Evolutionary conservation across 202 grass and related monocot genomes (phyloP).

Genomic region (Cymbopogon flexuosus): DNA sequence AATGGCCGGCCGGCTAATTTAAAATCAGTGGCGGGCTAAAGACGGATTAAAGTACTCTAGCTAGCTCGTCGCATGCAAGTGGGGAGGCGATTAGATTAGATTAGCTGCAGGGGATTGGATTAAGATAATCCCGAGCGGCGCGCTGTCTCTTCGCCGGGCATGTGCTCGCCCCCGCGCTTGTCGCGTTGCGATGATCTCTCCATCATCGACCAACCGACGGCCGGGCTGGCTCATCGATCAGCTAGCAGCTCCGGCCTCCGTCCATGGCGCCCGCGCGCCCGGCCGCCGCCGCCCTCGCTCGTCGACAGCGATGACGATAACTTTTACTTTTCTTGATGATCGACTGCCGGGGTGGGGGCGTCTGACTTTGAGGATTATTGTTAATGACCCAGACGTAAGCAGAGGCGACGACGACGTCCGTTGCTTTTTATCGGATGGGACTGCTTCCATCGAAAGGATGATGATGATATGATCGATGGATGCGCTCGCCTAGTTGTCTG

Average conservation of each 20-base stretch:
- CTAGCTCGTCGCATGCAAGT: conserved; percentile 19
- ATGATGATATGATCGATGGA: conserved; percentile 24
- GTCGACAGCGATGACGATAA: background rate
- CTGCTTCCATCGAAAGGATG: background rate
- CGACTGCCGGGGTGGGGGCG: background rate
- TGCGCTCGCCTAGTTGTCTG: conserved; percentile 1
- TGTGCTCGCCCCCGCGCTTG: conserved; percentile 37
- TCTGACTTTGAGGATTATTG: conserved; percentile 44
- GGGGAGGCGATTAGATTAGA: background rate
- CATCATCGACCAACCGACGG: background rate
- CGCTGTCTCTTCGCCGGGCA: conserved; percentile 45
- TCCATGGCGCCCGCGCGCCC: background rate
- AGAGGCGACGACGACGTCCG: background rate
- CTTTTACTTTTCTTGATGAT: background rate
- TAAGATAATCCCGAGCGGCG: conserved; percentile 53
- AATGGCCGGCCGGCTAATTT: conserved; percentile 32
- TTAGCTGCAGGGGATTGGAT: conserved; percentile 29
- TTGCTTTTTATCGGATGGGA: conserved; percentile 39
- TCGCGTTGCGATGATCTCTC: conserved; percentile 29
- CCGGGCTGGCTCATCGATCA: background rate
- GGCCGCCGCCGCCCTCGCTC: too few relatives aligned
- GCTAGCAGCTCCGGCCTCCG: background rate
- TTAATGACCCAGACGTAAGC: conserved; percentile 29
- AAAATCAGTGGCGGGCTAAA: conserved; percentile 38
- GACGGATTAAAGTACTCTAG: conserved; percentile 35